Evolutionary conservation across 2,329 filamentous ascomycete genomes (phyloP).

Genomic region (Beauveria medogensis): DNA sequence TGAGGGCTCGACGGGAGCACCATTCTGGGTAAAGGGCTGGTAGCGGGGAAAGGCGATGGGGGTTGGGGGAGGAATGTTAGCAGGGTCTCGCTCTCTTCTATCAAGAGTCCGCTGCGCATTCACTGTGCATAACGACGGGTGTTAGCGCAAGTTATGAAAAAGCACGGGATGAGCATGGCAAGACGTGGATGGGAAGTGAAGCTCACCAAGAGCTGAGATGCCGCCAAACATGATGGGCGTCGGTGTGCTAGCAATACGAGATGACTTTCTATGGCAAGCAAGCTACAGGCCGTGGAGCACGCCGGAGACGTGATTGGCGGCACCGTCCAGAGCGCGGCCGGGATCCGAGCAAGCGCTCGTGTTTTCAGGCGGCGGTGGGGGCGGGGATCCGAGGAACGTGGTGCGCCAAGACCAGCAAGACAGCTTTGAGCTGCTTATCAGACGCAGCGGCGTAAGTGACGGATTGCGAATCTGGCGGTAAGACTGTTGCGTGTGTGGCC

Average conservation of each 20-base stretch:
- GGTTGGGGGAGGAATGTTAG: conserved; percentile 49
- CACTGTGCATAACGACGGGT: not conserved
- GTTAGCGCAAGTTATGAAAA: not conserved
- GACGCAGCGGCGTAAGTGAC: too few species aligned
- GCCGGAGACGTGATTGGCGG: not conserved
- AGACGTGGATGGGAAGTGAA: not conserved
- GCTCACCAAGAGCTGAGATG: conserved; percentile 2
- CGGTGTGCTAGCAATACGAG: not conserved
- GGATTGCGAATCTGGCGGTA: too few species aligned
- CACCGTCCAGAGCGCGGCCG: not conserved
- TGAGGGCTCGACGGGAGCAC: conserved; percentile 20
- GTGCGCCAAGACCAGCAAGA: not conserved
- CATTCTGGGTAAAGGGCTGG: conserved; percentile 29
- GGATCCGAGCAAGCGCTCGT: not conserved
- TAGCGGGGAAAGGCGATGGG: conserved; percentile 43
- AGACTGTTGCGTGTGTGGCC: too few species aligned
- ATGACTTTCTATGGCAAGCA: not conserved
- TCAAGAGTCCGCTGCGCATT: not conserved
- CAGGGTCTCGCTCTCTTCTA: conserved; percentile 35
- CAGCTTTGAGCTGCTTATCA: too few species aligned
- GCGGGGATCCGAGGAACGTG: not conserved
- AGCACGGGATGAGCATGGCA: not conserved
- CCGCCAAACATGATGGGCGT: conserved; percentile 1
- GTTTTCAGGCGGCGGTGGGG: not conserved
- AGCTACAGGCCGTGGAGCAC: not conserved